Evolutionary conservation across 2,329 filamentous ascomycete genomes (phyloP).

Genomic region (Fusarium haematococcum): DNA sequence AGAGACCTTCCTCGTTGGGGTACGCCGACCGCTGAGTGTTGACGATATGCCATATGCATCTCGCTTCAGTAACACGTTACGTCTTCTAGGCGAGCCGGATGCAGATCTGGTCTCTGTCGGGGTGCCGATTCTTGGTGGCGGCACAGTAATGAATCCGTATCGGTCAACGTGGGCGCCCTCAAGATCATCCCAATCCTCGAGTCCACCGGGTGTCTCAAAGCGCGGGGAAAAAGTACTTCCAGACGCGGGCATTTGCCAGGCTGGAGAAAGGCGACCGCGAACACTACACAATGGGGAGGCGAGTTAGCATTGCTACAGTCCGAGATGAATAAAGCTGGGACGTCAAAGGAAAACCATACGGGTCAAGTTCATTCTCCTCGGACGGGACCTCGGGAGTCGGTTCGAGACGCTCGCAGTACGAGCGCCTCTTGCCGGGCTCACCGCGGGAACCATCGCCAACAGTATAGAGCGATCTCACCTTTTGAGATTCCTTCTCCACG

Average conservation of each 20-base stretch:
- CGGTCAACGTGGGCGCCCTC: slow-evolving; percentile 72
- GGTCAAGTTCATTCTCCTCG: slow-evolving; percentile 65
- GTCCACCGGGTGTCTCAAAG: slow-evolving; percentile 61
- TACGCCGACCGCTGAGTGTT: slow-evolving; percentile 53
- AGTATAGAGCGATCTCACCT: slow-evolving; percentile 75
- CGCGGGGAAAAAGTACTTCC: slow-evolving; percentile 58
- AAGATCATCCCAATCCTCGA: slow-evolving; percentile 77
- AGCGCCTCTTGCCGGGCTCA: slow-evolving; percentile 63
- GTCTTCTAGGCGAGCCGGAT: slow-evolving; percentile 58
- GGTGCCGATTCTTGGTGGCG: slow-evolving; percentile 56
- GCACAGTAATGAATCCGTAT: slow-evolving; percentile 73
- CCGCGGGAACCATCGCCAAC: slow-evolving; percentile 64
- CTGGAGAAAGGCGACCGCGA: slow-evolving; percentile 47
- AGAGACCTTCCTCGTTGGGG: slow-evolving; percentile 67
- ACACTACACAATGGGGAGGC: slow-evolving; percentile 37
- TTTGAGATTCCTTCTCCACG: slow-evolving; percentile 72
- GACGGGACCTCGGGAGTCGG: slow-evolving; percentile 63
- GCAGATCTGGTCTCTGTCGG: slow-evolving; percentile 57
- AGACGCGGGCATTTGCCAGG: slow-evolving; percentile 54
- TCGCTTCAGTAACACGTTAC: slow-evolving; percentile 57
- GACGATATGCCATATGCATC: slow-evolving; percentile 53
- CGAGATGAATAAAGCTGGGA: slow-evolving; percentile 37
- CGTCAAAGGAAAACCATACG: slow-evolving; percentile 67
- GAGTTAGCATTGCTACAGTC: slow-evolving; percentile 48
- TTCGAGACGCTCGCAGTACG: slow-evolving; percentile 61